These are phyloP conservation scores for Parastagonospora avenae DNA, from an alignment of 2,329 filamentous ascomycete genomes.

Conservation along the genomic window DNA sequence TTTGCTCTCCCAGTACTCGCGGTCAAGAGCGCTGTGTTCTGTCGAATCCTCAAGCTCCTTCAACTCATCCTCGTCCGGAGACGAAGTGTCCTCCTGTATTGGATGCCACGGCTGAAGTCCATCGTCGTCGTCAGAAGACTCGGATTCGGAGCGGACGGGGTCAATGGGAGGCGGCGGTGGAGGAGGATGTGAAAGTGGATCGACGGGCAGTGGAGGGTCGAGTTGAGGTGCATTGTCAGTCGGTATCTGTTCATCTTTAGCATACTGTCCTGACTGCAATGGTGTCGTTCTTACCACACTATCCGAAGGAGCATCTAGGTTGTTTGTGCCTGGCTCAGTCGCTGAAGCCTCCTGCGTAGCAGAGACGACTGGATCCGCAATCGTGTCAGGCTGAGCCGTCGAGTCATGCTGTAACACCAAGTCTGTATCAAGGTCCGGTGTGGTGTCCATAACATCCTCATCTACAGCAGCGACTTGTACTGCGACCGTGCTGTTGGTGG, in stretches of 20 bases:
- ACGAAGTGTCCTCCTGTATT: conserved; percentile 61
- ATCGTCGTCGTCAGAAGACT: conserved; percentile 47
- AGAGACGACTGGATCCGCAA: conserved; percentile 11
- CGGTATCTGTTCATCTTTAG: conserved; percentile 20
- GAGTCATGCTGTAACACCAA: conserved; percentile 30
- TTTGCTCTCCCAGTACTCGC: conserved; percentile 63
- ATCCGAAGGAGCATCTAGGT: conserved; percentile 1
- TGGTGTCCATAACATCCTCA: conserved; percentile 49
- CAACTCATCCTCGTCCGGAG: conserved; percentile 62
- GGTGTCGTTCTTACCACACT: conserved; percentile 21
- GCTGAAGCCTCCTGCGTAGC: conserved; percentile 8
- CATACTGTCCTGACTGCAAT: background rate
- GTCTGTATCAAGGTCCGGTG: conserved; percentile 36
- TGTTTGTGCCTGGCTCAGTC: too few species aligned
- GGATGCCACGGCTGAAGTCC: conserved; percentile 55
- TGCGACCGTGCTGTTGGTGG: conserved; percentile 24
- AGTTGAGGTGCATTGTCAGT: conserved; percentile 18
- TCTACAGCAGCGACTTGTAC: conserved; percentile 38
- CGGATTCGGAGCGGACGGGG: conserved; percentile 34
- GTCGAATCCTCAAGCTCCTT: conserved; percentile 59
- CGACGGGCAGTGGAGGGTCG: conserved; percentile 28
- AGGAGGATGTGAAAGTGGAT: conserved; percentile 30
- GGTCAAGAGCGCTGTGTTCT: conserved; percentile 62
- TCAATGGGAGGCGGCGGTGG: conserved; percentile 42
- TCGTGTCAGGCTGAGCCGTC: conserved; percentile 14